phyloP scores from a whole-genome alignment of 768 basidiomycete genomes.

The Phaeolepiota aurea region DNA sequence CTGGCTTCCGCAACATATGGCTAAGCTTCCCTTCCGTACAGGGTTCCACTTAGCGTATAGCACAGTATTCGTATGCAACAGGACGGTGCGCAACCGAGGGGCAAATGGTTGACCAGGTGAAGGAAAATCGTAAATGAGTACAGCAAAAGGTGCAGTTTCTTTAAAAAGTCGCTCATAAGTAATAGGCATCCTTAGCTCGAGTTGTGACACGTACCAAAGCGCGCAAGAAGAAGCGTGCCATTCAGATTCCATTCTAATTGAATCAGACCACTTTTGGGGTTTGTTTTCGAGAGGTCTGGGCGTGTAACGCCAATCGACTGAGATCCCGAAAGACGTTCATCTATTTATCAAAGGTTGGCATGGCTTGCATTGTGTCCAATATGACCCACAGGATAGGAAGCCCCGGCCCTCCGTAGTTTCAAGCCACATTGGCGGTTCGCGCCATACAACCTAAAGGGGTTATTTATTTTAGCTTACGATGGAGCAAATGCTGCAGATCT shows the following conservation, averaged over 20 bases:
- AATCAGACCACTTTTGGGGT: constrained; percentile 57
- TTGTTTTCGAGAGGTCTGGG: constrained; percentile 51
- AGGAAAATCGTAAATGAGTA: constrained; percentile 72
- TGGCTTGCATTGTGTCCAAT: too few species aligned
- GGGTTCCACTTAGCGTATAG: constrained; percentile 77
- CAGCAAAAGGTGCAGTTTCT: constrained; percentile 57
- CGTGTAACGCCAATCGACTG: constrained; percentile 42
- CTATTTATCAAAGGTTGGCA: too few species aligned
- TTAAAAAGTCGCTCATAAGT: constrained; percentile 7
- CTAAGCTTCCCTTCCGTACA: constrained; percentile 63
- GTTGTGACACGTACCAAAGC: constrained; percentile 52
- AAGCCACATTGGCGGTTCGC: constrained; percentile 80
- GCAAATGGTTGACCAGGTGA: constrained; percentile 44
- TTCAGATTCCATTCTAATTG: constrained; percentile 80
- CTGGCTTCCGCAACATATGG: constrained; percentile 56
- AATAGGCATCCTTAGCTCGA: constrained; percentile 6
- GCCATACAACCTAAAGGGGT: constrained; percentile 83
- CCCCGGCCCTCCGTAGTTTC: constrained; percentile 78
- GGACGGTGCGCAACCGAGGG: constrained; percentile 56
- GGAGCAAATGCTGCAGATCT: constrained; percentile 1
- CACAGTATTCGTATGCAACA: constrained; percentile 59
- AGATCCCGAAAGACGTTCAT: constrained; percentile 55
- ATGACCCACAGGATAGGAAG: constrained; percentile 70
- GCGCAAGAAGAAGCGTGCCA: constrained; percentile 64
- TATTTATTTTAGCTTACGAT: background rate